phyloP scores from a whole-genome alignment of 2,329 filamentous ascomycete genomes.

The Venturia carpophila region DNA sequence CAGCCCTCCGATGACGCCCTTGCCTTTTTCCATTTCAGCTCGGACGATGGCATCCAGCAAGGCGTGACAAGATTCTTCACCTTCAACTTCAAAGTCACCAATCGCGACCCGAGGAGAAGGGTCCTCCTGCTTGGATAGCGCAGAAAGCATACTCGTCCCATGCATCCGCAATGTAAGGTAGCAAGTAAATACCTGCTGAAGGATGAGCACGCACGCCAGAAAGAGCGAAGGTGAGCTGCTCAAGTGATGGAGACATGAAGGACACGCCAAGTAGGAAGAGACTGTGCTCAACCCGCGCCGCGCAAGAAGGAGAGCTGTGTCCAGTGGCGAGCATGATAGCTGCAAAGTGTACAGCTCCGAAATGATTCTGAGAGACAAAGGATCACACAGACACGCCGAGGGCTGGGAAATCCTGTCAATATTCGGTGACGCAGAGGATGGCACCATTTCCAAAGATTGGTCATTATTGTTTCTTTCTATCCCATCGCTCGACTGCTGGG shows the following conservation, averaged over 20 bases:
- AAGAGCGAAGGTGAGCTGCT: conserved; percentile 14
- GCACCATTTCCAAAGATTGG: not conserved
- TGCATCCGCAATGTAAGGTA: conserved; percentile 16
- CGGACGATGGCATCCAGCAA: conserved; percentile 18
- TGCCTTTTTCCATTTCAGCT: conserved; percentile 18
- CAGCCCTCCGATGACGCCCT: conserved; percentile 16
- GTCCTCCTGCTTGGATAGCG: conserved; percentile 12
- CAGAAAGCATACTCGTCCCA: conserved; percentile 14
- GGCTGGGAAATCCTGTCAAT: not conserved
- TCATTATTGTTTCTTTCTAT: not conserved
- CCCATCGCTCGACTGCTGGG: not conserved
- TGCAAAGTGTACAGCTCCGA: conserved; percentile 17
- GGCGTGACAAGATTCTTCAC: conserved; percentile 16
- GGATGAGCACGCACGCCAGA: conserved; percentile 17
- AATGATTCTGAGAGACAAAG: conserved; percentile 15
- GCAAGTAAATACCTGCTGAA: conserved; percentile 18
- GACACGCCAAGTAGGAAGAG: conserved; percentile 14
- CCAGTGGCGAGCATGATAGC: conserved; percentile 10
- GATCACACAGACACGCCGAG: conserved; percentile 16
- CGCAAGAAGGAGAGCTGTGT: conserved; percentile 16
- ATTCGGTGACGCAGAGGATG: not conserved
- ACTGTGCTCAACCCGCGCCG: conserved; percentile 15
- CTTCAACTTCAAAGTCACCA: conserved; percentile 18
- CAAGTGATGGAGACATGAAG: conserved; percentile 14
- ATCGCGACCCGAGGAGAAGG: conserved; percentile 8